phyloP scores from a whole-genome alignment of 495 filamentous ascomycete genomes.

The Trichoderma gamsii region DNA sequence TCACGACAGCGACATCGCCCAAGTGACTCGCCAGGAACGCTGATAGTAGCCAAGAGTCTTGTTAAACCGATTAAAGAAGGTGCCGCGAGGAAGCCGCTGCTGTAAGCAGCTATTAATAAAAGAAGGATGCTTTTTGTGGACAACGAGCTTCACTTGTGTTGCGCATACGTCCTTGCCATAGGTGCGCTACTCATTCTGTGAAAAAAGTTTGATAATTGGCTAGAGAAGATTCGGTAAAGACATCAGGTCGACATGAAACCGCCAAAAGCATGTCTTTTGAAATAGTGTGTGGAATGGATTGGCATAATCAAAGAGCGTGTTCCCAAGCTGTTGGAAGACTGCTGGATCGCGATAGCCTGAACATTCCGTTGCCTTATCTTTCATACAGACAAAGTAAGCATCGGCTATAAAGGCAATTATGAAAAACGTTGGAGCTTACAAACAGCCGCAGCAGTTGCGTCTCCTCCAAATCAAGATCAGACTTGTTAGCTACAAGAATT shows the following conservation, averaged over 20 bases:
- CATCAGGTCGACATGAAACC: neutral
- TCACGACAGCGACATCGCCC: neutral
- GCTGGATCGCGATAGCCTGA: neutral
- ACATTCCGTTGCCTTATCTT: neutral
- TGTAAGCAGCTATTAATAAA: neutral
- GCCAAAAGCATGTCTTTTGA: neutral
- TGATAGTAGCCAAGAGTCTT: neutral
- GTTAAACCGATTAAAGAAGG: slow-evolving; percentile 4
- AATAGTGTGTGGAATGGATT: neutral
- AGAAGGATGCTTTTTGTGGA: slow-evolving; percentile 1
- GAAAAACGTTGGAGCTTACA: too few relatives aligned
- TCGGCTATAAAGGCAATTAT: neutral
- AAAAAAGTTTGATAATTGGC: neutral
- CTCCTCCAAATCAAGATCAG: too few relatives aligned
- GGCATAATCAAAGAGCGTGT: neutral
- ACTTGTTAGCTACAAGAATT: too few relatives aligned
- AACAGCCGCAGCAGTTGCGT: too few relatives aligned
- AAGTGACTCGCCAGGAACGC: neutral
- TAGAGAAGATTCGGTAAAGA: neutral
- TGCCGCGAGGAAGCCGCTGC: neutral
- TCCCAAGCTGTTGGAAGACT: neutral
- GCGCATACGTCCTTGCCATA: neutral
- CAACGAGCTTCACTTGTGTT: neutral
- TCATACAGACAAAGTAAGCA: neutral
- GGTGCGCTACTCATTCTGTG: neutral